Percentiles rank a stretch among this genome's conserved stretches.
These are phyloP conservation scores for Heliamphora pulchella DNA, from an alignment of 179 eudicot species.

Conservation along the genomic window DNA sequence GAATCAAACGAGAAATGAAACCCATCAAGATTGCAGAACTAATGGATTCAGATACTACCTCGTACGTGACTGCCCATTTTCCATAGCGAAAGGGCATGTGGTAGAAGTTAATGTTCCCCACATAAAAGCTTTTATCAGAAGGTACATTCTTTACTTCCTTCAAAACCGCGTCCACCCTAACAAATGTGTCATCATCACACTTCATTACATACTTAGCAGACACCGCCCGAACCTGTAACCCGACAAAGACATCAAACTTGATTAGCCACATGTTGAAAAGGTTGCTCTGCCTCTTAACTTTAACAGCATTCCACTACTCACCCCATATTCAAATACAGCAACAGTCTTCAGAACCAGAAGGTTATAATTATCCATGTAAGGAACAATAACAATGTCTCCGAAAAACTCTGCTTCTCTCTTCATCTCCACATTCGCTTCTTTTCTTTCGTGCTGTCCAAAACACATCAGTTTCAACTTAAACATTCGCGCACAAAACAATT, in stretches of 20 bases:
- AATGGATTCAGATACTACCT: conserved; percentile 36
- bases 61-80: conserved; percentile 87
- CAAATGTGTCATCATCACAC: conserved; percentile 89
- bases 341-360: conserved; percentile 89
- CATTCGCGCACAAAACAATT: not conserved
- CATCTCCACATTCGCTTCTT: conserved; percentile 75
- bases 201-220: conserved; percentile 80
- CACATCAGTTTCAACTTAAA: not conserved
- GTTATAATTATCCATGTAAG: conserved; percentile 84
- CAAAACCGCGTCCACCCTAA: conserved; percentile 63
- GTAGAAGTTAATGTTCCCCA: conserved; percentile 82
- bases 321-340: conserved; percentile 90
- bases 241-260: conserved; percentile 4
- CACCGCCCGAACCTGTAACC: conserved; percentile 57
- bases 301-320: conserved; percentile 20
- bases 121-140: conserved; percentile 56
- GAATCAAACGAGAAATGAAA: not conserved
- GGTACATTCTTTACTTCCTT: conserved; percentile 54
- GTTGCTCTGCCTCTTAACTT: not conserved
- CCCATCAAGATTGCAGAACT: not conserved
- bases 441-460: conserved; percentile 61
- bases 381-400: conserved; percentile 81
- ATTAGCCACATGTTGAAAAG: conserved; percentile 6
- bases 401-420: conserved; percentile 81
- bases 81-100: conserved; percentile 85